Percentiles rank a stretch among this genome's conserved stretches.
Conservation (phyloP, 345 rosid species). For the Litchi chinensis region DNA sequence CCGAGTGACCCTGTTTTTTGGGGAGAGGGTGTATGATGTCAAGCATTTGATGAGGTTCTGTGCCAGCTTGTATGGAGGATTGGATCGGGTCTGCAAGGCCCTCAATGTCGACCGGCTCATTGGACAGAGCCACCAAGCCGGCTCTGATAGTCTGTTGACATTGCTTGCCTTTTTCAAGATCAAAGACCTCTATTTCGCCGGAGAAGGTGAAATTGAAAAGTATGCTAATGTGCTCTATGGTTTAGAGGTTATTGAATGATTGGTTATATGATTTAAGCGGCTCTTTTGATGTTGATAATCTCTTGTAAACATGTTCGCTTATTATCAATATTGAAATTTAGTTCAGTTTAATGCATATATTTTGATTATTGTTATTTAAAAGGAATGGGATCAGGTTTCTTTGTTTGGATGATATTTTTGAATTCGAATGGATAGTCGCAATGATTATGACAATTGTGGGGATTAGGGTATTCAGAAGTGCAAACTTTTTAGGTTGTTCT, state of each 20-base stretch:
- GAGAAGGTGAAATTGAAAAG: slow-evolving; percentile 25
- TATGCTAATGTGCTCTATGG: slow-evolving; percentile 55
- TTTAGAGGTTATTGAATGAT: slow-evolving; percentile 34
- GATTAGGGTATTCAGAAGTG: slow-evolving; percentile 1
- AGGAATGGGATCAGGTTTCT: background rate
- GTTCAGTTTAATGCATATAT: slow-evolving; percentile 19
- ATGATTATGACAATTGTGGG: background rate
- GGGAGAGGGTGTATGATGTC: slow-evolving; percentile 54
- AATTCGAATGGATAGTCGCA: background rate
- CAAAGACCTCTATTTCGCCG: slow-evolving; percentile 30
- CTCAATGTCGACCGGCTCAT: slow-evolving; percentile 44
- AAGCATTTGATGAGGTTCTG: slow-evolving; percentile 61
- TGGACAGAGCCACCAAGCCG: slow-evolving; percentile 57
- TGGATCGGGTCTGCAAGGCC: slow-evolving; percentile 47
- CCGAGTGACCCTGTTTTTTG: slow-evolving; percentile 41
- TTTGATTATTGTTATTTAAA: background rate
- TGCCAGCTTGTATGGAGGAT: slow-evolving; percentile 48
- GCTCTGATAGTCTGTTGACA: slow-evolving; percentile 55
- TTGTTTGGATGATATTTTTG: background rate
- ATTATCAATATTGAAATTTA: slow-evolving; percentile 30
- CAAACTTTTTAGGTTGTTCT: background rate
- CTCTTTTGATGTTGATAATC: slow-evolving; percentile 11
- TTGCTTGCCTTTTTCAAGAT: slow-evolving; percentile 42
- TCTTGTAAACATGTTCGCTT: slow-evolving; percentile 25
- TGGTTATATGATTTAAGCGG: slow-evolving; percentile 11